Conservation (phyloP, 2,329 filamentous ascomycete species). For the Fusarium coffeatum region DNA sequence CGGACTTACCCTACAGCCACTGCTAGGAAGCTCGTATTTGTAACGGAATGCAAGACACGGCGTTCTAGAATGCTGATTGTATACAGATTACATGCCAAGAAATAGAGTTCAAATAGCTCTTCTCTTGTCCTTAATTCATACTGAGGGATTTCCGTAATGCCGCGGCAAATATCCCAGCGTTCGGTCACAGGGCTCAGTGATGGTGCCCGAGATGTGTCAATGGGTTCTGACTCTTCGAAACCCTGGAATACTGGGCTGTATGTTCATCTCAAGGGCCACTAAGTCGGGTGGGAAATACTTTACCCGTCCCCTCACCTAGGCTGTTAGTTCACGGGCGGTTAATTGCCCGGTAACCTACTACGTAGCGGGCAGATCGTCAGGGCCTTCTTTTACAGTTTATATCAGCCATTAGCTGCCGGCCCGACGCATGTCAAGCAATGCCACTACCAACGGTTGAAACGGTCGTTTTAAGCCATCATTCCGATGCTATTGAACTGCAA, state of each 20-base stretch:
- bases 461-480: constrained; percentile 3
- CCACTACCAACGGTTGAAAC: constrained; percentile 23
- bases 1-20: not conserved
- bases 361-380: not conserved
- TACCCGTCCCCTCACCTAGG: not conserved
- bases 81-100: too few relatives aligned
- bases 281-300: not conserved
- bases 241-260: not conserved
- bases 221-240: not conserved
- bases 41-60: not conserved
- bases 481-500: constrained; percentile 17
- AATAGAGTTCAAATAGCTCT: not conserved
- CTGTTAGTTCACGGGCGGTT: not conserved
- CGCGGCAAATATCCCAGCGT: too few relatives aligned
- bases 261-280: not conserved
- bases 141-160: not conserved
- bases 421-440: constrained; percentile 10
- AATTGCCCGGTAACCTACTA: not conserved
- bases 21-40: not conserved
- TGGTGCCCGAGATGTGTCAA: not conserved
- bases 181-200: not conserved
- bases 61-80: not conserved
- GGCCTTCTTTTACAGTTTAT: not conserved
- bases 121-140: not conserved
- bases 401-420: constrained; percentile 7